Conservation (phyloP, 805 yeast species). For the Yamadazyma paraphyllophila region DNA sequence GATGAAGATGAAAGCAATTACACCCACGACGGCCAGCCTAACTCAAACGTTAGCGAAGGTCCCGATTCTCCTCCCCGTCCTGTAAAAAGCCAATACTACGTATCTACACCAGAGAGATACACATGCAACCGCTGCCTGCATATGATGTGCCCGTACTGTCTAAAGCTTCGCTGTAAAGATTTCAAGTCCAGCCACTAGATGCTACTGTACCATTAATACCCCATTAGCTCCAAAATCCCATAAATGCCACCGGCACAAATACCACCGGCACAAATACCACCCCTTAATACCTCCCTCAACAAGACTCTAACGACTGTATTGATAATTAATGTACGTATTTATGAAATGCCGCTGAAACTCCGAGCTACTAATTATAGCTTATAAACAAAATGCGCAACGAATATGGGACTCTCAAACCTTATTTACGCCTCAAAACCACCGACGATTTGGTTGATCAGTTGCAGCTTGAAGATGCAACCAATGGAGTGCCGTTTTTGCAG, state of each 20-base stretch:
- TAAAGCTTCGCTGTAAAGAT: constrained; percentile 33
- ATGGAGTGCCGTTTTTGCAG: no score
- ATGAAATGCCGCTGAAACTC: no score
- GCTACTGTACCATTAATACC: no score
- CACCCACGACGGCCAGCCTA: not conserved
- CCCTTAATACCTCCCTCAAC: not conserved
- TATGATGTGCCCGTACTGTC: constrained; percentile 45
- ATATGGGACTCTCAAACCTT: no score
- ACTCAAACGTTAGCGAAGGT: not conserved
- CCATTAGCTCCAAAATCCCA: no score
- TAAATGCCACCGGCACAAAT: no score
- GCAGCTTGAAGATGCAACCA: no score
- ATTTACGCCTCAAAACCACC: no score
- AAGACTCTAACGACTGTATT: not conserved
- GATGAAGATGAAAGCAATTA: not conserved
- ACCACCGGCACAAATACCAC: no score
- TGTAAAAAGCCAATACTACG: constrained; percentile 16
- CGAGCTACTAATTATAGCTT: no score
- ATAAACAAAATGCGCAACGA: no score
- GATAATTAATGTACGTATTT: not conserved
- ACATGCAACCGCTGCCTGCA: constrained; percentile 38
- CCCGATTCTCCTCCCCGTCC: not conserved
- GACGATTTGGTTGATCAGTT: no score
- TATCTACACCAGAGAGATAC: constrained; percentile 32
- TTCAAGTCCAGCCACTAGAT: not conserved